Conservation (phyloP, 2,329 filamentous ascomycete species). For the Fusarium sterilihyphosum region DNA sequence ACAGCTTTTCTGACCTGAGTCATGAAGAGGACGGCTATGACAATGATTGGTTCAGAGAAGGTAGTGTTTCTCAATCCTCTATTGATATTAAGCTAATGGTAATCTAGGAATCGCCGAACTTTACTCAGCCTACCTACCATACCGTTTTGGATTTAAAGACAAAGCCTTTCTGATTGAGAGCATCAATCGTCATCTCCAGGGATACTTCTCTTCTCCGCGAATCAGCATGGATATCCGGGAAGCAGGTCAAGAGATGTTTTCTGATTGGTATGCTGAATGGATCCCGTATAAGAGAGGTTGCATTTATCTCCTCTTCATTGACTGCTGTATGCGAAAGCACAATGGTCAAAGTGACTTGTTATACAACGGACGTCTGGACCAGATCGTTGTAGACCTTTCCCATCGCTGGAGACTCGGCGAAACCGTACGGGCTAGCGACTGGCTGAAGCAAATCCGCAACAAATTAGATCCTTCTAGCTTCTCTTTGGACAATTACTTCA, state of each 20-base stretch:
- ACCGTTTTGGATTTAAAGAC: not conserved
- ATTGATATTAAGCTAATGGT: not conserved
- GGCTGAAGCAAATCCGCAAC: not conserved
- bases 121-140: not conserved
- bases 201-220: not conserved
- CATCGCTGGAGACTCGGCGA: not conserved
- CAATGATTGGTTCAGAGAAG: not conserved
- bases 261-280: not conserved
- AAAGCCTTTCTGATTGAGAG: not conserved
- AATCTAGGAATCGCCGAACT: not conserved
- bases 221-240: not conserved
- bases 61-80: accelerated
- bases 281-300: not conserved
- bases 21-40: not conserved
- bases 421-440: not conserved
- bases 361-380: not conserved
- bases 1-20: not conserved
- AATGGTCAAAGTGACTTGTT: not conserved
- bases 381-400: not conserved
- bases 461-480: accelerated
- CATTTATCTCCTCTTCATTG: not conserved
- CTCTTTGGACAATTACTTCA: not conserved
- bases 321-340: not conserved
- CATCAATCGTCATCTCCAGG: not conserved
- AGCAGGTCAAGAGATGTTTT: not conserved